Percentiles rank a stretch among this genome's conserved stretches.
phyloP scores from a whole-genome alignment of 108 stramenopile species.

The Pseudonitzschia multistriata region DNA sequence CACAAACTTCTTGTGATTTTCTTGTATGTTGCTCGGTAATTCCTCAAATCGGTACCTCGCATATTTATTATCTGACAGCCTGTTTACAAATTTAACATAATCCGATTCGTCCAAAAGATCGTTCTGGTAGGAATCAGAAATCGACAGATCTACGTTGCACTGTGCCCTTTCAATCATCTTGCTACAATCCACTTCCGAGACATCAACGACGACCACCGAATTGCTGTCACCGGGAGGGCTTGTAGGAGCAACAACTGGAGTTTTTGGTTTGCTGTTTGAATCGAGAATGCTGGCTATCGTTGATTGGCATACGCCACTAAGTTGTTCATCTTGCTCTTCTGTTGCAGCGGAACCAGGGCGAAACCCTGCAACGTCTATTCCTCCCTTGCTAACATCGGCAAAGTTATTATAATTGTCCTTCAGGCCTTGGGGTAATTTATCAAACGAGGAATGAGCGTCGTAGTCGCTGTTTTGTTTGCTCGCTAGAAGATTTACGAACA shows the following conservation, averaged over 20 bases:
- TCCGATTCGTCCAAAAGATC: conserved; percentile 30
- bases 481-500: conserved; percentile 23
- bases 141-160: conserved; percentile 34
- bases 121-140: conserved; percentile 35
- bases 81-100: conserved; percentile 46
- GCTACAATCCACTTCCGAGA: conserved; percentile 14
- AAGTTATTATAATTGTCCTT: conserved; percentile 25
- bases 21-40: conserved; percentile 29
- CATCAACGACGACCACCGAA: neutral
- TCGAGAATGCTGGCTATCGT: neutral
- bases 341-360: conserved; percentile 31
- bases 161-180: conserved; percentile 15
- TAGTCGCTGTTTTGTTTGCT: conserved; percentile 10
- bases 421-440: conserved; percentile 22
- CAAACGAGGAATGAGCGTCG: conserved; percentile 14
- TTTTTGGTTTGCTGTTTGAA: neutral
- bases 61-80: conserved; percentile 28
- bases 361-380: conserved; percentile 35
- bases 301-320: conserved; percentile 27
- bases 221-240: neutral
- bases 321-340: conserved; percentile 14
- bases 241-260: neutral
- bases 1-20: conserved; percentile 26
- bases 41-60: conserved; percentile 14
- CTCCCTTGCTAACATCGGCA: conserved; percentile 1